Evolutionary conservation across 345 rosid genomes (phyloP).

Genomic region (Nephelium lappaceum): DNA sequence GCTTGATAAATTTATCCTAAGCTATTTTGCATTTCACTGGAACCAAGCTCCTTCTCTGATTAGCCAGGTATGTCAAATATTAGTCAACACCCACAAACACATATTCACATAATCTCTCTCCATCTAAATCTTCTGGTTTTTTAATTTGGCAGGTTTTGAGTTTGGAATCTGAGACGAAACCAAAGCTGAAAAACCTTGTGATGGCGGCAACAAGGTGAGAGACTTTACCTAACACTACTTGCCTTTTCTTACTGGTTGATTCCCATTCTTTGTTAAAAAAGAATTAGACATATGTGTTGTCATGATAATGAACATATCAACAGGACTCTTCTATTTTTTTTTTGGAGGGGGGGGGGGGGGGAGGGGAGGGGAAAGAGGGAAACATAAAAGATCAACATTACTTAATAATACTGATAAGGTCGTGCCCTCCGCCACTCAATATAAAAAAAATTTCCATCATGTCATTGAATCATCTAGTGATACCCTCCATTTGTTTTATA

Average conservation of each 20-base stretch:
- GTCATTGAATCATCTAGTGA: not conserved
- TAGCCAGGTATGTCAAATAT: constrained; percentile 45
- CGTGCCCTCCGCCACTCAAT: not conserved
- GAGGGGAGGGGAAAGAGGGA: no score
- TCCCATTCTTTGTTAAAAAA: no score
- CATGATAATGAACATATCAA: no score
- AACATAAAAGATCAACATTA: no score
- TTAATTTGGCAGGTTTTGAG: constrained; percentile 50
- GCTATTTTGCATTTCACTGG: constrained; percentile 92
- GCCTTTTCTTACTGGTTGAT: not conserved
- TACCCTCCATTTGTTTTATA: not conserved
- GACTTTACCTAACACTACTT: not conserved
- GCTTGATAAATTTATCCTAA: constrained; percentile 78
- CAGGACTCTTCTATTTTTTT: no score
- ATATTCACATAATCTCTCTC: not conserved
- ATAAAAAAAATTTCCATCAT: no score
- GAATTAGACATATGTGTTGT: no score
- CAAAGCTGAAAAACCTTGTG: constrained; percentile 64
- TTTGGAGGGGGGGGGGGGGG: no score
- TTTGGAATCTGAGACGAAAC: constrained; percentile 50
- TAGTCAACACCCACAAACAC: no score
- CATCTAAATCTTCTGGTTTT: not conserved
- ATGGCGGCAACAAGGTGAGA: constrained; percentile 91
- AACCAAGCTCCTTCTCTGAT: constrained; percentile 62
- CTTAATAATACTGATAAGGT: no score